phyloP scores from a whole-genome alignment of 225 moss, liverwort and hornwort species.

The Pleurozium schreberi region DNA sequence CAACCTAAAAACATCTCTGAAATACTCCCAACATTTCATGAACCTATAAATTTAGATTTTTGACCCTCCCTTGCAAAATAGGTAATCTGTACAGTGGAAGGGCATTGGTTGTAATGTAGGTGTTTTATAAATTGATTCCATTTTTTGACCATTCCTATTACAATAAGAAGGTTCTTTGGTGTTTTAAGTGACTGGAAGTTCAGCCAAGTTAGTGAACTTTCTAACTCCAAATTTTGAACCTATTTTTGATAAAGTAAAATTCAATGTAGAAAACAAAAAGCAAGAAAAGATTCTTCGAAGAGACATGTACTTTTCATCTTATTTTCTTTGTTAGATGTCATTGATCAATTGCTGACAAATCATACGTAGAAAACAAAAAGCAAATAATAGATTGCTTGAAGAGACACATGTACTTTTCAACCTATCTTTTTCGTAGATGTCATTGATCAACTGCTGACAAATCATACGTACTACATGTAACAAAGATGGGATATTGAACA shows the following conservation, averaged over 20 bases:
- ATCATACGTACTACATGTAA: not conserved
- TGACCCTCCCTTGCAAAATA: accelerated
- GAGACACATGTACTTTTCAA: not conserved
- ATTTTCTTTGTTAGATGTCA: too few species aligned
- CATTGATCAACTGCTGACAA: not conserved
- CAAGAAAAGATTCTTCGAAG: too few species aligned
- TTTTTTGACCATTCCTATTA: not conserved
- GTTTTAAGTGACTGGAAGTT: not conserved
- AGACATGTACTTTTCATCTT: too few species aligned
- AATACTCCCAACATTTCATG: too few species aligned
- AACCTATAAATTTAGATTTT: not conserved
- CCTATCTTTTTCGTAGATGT: not conserved
- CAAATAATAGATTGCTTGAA: not conserved
- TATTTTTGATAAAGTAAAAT: too few species aligned
- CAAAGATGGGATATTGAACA: too few species aligned
- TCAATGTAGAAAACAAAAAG: too few species aligned
- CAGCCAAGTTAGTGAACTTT: not conserved
- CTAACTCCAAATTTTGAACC: too few species aligned
- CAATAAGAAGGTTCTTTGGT: not conserved
- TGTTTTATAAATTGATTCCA: not conserved
- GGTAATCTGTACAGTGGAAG: not conserved
- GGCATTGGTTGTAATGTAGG: not conserved
- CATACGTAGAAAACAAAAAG: not conserved
- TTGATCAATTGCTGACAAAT: too few species aligned
- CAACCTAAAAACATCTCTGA: not conserved